Base-by-base conservation (phyloP, 2,329 filamentous ascomycete genomes). In the Calycina herbarum region DNA sequence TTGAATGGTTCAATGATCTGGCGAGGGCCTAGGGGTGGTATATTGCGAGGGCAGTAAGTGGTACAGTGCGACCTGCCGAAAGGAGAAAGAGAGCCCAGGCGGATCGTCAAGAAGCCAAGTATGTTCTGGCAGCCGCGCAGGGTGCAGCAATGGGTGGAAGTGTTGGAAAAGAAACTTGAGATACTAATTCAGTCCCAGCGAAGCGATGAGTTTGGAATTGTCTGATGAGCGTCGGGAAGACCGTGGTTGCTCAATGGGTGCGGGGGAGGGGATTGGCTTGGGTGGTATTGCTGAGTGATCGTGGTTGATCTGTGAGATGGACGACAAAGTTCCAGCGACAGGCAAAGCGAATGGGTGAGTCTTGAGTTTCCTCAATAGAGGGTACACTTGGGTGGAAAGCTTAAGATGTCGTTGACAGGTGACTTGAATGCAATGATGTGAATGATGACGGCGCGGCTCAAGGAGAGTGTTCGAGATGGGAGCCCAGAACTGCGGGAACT, bases 21-120 rank as follows among this genome's bases (percentile, higher is more conserved):
- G 48, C 48, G 48, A 54, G 48, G 48, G 48, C 11, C 8, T 54
- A 27, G 48, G 48, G 20, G 54, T 59, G 60, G 56, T 60, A 62
- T 60, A 63, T 64, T 45, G 69, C 64, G 67, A 67, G 62, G 59
- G 64, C 58, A 27, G 62, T 62, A 65, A 45, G 66, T 68, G 62
- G 51, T 67, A 67, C 40, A 57, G 69, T 72, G 65, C 65, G 64
- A 72, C 70, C 68, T 71, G 69, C 68, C 67, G 59, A 65, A 69
- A 48, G 35, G 56, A 68, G 64, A 67, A 64, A 66, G 27, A 20
- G 20, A 64, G 54, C 62, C 64, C 63, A 68, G 68, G 67, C 51
- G 63, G 66, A 60, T 51, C 27, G 24, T 31, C 24, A 40, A 29
- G 27, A 51, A 35, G 29, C 48, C 27, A 61, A 31, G 42, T 51